A percentile compares a stretch with the other conserved stretches of the same genome.
phyloP scores from a whole-genome alignment of 805 yeast genomes.

The Teunomyces lycoperdinae region DNA sequence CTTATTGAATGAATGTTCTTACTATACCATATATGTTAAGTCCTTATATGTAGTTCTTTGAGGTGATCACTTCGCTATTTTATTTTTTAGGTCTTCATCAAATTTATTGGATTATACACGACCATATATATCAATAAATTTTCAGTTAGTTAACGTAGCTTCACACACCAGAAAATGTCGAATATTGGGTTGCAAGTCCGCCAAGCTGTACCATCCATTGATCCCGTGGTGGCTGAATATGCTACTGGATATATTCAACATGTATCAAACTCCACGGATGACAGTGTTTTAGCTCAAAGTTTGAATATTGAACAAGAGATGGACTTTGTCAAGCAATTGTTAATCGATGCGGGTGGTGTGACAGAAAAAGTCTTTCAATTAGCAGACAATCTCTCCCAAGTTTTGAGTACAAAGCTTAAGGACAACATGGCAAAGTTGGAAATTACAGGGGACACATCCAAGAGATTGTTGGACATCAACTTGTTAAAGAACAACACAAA shows the following conservation, averaged over 20 bases:
- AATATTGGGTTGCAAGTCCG: conserved; percentile 60
- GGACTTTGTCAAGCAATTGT: conserved; percentile 58
- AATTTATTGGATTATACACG: not conserved
- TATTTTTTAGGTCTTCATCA: not conserved
- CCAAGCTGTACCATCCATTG: conserved; percentile 82
- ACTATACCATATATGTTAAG: too few species aligned
- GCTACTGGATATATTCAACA: conserved; percentile 90
- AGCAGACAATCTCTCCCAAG: conserved; percentile 43
- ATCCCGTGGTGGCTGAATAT: conserved; percentile 83
- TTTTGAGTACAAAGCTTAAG: conserved; percentile 50
- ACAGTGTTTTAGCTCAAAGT: conserved; percentile 75
- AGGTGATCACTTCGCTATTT: not conserved
- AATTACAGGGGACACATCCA: conserved; percentile 82
- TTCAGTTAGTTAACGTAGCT: not conserved
- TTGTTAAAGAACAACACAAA: conserved; percentile 59
- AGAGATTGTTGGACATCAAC: conserved; percentile 78
- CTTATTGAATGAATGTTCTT: not conserved
- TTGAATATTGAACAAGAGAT: conserved; percentile 69
- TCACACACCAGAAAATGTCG: conserved; percentile 27
- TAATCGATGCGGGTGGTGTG: conserved; percentile 83
- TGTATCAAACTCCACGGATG: conserved; percentile 72
- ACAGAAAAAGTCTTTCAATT: conserved; percentile 51
- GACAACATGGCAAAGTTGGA: conserved; percentile 73
- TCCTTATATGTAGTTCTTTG: too few species aligned
- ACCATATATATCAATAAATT: not conserved